Evolutionary conservation across 2,329 filamentous ascomycete genomes (phyloP).

Genomic region (Exserohilum turcica): DNA sequence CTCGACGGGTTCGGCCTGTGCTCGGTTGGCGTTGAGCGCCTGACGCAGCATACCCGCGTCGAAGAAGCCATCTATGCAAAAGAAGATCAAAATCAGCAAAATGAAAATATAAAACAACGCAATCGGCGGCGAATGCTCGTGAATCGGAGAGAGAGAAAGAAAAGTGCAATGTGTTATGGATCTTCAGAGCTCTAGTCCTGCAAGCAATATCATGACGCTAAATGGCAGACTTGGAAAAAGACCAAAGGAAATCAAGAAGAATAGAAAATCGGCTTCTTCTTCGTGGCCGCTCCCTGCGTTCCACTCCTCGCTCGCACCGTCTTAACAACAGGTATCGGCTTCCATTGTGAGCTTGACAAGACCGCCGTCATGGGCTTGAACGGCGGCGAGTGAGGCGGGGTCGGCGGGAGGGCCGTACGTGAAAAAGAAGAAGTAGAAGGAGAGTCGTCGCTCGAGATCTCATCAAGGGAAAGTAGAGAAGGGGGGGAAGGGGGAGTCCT

Average conservation of each 20-base stretch:
- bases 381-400: slow-evolving; percentile 44
- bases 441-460: slow-evolving; percentile 18
- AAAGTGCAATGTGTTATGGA: background rate
- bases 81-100: slow-evolving; percentile 39
- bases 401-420: slow-evolving; percentile 25
- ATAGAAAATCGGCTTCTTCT: slow-evolving; percentile 27
- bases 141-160: background rate
- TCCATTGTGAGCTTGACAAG: slow-evolving; percentile 34
- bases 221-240: background rate
- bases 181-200: background rate
- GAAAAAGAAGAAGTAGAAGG: slow-evolving; percentile 19
- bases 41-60: slow-evolving; percentile 94
- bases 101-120: background rate
- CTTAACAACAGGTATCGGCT: slow-evolving; percentile 24
- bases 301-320: slow-evolving; percentile 24
- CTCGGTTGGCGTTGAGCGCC: slow-evolving; percentile 72
- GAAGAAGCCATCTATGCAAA: slow-evolving; percentile 83
- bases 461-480: slow-evolving; percentile 28
- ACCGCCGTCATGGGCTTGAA: slow-evolving; percentile 43
- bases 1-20: slow-evolving; percentile 58
- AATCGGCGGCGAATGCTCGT: background rate
- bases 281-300: slow-evolving; percentile 26
- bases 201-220: background rate
- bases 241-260: slow-evolving; percentile 12
- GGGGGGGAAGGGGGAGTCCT: slow-evolving; percentile 48